Base-by-base conservation (phyloP, 1,139 yeast species). In the Zygosaccharomyces pseudobailii region DNA sequence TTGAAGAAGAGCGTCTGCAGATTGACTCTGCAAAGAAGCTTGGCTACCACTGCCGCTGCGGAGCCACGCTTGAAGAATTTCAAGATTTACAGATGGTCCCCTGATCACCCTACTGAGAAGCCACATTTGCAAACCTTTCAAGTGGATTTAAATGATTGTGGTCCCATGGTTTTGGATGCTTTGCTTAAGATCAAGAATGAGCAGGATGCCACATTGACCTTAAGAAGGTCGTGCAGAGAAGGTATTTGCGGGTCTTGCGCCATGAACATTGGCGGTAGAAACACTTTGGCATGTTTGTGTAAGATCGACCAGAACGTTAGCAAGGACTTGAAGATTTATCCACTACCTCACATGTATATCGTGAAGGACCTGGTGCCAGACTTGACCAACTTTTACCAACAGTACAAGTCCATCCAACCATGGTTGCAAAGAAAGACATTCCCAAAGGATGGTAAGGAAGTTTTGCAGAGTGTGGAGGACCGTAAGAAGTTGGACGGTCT, bases 201-300 rank as follows among this genome's bases (percentile, higher is more conserved):
- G 71, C 95, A 88, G 69, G 99, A 92, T 69, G 72, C 97, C 36
- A 87, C 97, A 28, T 79, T 92, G 67, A 92, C 98, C 3, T 86
- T 92, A 72, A 84, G 99, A 76, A 84, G 98, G 73, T 89, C 97
- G 44, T 92, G 98, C 75, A 90, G 99, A 76, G 99, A 92, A 73
- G 99, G 99, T 63, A 94, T 92, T 60, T 92, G 99, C 75, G 99
- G 99, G 43, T 92, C 97, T 4, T 92, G 99, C 77, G 99, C 99
- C 61, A 92, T 92, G 99, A 92, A 92, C 76, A 92, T 92, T 70
- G 95, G 96, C 56, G 99, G 99, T 59, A 79, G 86, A 68, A 92
- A 92, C 78, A 92, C 98, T 30, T 78, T 92, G 64, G 98, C 98
- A 36, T 92, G 98, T 74, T 76, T 94, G 61, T 89, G 97, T 75